Conservation (phyloP, 1,284 basidiomycete genomes). For the Exobasidium cylindrosporum region DNA sequence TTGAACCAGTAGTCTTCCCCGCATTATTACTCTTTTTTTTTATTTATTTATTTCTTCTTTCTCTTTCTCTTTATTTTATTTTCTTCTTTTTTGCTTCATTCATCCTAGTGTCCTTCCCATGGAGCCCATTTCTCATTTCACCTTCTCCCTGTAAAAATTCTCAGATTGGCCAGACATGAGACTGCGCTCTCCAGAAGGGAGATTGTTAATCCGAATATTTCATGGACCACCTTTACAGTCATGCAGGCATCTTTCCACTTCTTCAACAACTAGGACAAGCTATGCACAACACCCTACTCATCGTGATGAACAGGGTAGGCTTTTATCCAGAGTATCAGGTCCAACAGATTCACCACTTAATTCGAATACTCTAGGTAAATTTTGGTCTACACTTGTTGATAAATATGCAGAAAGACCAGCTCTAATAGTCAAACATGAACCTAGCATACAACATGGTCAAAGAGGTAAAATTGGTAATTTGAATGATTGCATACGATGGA, state of each 20-base stretch:
- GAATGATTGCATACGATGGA: slow-evolving; percentile 69
- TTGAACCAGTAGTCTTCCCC: not conserved
- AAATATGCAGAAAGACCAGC: slow-evolving; percentile 64
- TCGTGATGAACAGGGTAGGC: slow-evolving; percentile 8
- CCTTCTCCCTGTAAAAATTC: not conserved
- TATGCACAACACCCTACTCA: not conserved
- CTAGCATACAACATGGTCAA: slow-evolving; percentile 61
- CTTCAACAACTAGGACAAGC: not conserved
- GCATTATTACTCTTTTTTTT: not conserved
- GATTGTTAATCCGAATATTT: not conserved
- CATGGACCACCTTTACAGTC: not conserved
- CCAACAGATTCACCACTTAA: slow-evolving; percentile 65
- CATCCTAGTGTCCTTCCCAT: not conserved
- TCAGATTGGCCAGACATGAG: not conserved
- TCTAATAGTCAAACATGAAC: slow-evolving; percentile 67
- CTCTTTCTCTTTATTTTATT: not conserved
- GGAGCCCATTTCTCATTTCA: slow-evolving; percentile 2
- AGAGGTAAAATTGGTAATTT: slow-evolving; percentile 30
- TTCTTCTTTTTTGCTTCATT: slow-evolving; percentile 1
- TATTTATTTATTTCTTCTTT: not conserved
- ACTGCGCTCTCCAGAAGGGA: not conserved
- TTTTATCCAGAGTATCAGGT: slow-evolving; percentile 57
- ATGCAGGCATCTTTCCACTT: too few relatives aligned
- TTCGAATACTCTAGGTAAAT: slow-evolving; percentile 65
- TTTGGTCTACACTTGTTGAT: slow-evolving; percentile 65